phyloP scores from a whole-genome alignment of 228 moss, liverwort and hornwort genomes.

The Sphagnum fallax region DNA sequence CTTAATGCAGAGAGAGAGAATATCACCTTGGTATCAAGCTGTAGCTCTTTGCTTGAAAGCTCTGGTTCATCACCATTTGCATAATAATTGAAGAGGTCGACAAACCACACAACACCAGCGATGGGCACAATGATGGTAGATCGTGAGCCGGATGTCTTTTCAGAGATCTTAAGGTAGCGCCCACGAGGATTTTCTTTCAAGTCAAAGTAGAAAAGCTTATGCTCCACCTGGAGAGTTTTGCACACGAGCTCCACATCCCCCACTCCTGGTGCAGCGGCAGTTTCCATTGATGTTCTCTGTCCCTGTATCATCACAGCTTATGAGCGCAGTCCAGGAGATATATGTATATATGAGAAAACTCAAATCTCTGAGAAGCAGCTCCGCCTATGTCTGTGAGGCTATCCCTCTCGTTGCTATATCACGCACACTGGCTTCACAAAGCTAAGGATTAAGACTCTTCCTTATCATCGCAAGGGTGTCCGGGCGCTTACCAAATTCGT shows the following conservation, averaged over 20 bases:
- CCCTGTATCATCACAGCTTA: no score
- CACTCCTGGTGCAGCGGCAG: constrained; percentile 26
- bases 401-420: no score
- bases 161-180: constrained; percentile 52
- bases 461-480: no score
- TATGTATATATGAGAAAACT: no score
- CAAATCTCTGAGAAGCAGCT: no score
- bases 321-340: no score
- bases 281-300: constrained; percentile 27
- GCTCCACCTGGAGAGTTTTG: constrained; percentile 62
- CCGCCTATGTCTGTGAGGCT: no score
- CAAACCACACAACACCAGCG: constrained; percentile 53
- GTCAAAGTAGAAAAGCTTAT: constrained; percentile 61
- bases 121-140: constrained; percentile 56
- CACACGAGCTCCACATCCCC: constrained; percentile 60
- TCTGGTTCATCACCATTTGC: constrained; percentile 50
- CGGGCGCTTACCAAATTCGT: no score
- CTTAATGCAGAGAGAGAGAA: no score
- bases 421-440: no score
- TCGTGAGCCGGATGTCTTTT: constrained; percentile 52
- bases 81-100: constrained; percentile 52
- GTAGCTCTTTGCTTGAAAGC: constrained; percentile 57
- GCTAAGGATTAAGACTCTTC: no score
- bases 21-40: constrained; percentile 55
- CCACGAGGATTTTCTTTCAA: constrained; percentile 63